Conservation (phyloP, 805 yeast genomes). For the Saccharomyces paradoxus region DNA sequence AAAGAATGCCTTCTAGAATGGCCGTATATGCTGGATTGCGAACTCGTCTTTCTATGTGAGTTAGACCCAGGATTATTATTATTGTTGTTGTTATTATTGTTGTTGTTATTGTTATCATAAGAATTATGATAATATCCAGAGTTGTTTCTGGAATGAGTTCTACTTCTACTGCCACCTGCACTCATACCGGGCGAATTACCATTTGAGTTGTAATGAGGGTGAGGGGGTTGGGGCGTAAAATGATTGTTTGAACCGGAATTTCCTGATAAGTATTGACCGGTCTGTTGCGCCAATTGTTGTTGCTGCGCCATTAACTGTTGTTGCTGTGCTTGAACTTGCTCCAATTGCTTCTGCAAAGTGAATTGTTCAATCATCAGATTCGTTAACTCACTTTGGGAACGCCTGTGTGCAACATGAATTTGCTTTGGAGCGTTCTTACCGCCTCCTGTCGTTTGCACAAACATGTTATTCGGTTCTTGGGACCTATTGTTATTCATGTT, state of each 20-base stretch:
- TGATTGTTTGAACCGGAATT: constrained; percentile 7
- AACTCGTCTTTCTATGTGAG: constrained; percentile 44
- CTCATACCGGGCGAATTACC: constrained; percentile 6
- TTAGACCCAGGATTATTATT: constrained; percentile 5
- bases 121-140: constrained; percentile 26
- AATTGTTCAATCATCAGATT: constrained; percentile 86
- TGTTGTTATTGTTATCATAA: constrained; percentile 8
- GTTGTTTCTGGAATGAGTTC: constrained; percentile 31
- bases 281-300: constrained; percentile 48
- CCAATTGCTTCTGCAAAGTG: constrained; percentile 83
- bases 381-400: constrained; percentile 93
- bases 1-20: constrained; percentile 88
- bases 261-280: constrained; percentile 34
- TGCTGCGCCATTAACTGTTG: constrained; percentile 52
- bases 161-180: constrained; percentile 21
- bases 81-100: constrained; percentile 6
- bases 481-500: constrained; percentile 8
- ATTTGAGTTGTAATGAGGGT: constrained; percentile 22
- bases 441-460: constrained; percentile 29
- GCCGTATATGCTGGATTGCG: constrained; percentile 45
- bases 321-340: constrained; percentile 84
- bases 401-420: constrained; percentile 90
- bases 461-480: constrained; percentile 9
- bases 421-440: constrained; percentile 44
- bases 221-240: constrained; percentile 15